A percentile compares a stretch with the other conserved stretches of the same genome.
Evolutionary conservation across 2,329 filamentous ascomycete genomes (phyloP).

Genomic region (Colletotrichum acutatum): DNA sequence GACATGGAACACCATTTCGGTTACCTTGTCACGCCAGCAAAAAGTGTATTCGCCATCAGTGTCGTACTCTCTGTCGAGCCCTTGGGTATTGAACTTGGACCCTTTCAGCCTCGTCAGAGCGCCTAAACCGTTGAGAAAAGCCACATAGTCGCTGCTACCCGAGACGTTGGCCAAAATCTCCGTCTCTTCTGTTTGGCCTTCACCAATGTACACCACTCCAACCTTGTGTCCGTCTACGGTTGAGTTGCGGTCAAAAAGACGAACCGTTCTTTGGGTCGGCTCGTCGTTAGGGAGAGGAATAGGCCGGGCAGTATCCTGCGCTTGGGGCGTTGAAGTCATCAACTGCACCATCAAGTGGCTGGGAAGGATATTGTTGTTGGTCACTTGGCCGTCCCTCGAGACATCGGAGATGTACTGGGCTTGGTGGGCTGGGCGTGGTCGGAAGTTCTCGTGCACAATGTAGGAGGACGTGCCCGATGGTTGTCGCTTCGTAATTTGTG

Average conservation of each 20-base stretch:
- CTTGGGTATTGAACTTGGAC: constrained; percentile 92
- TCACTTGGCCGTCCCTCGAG: constrained; percentile 61
- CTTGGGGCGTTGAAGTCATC: constrained; percentile 70
- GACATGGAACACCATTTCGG: constrained; percentile 95
- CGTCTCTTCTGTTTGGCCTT: constrained; percentile 82
- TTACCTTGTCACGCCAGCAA: constrained; percentile 94
- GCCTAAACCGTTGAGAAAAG: constrained; percentile 85
- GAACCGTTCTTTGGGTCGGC: constrained; percentile 77
- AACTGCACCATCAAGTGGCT: constrained; percentile 79
- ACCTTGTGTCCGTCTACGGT: constrained; percentile 96
- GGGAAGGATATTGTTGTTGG: constrained; percentile 73
- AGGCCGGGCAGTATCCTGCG: constrained; percentile 70
- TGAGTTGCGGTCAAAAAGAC: constrained; percentile 85
- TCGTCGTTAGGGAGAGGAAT: constrained; percentile 80
- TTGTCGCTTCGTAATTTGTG: constrained; percentile 77
- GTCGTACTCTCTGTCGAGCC: constrained; percentile 81
- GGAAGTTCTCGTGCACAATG: constrained; percentile 69
- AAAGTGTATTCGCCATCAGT: constrained; percentile 89
- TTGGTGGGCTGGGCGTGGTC: constrained; percentile 68
- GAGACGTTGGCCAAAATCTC: constrained; percentile 89
- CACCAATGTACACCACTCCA: constrained; percentile 91
- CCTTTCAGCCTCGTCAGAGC: constrained; percentile 83
- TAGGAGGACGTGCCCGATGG: constrained; percentile 74
- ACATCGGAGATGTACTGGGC: constrained; percentile 58
- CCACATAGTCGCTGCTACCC: constrained; percentile 88